Evolutionary conservation across 345 rosid genomes (phyloP).

Genomic region (Hypericum androsaemum): DNA sequence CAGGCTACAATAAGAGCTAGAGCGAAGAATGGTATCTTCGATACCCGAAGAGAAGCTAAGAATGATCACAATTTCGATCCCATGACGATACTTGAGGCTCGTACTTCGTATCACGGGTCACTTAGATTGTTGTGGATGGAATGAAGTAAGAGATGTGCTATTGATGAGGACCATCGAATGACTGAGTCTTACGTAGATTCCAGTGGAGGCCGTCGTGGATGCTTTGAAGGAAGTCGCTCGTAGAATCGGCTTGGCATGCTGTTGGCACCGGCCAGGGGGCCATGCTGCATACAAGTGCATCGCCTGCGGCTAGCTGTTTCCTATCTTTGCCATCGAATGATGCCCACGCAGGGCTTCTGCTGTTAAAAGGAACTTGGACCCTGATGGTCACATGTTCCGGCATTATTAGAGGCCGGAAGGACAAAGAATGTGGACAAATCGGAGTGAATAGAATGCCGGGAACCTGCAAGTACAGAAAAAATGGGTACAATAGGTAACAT

Average conservation of each 20-base stretch:
- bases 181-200: conserved; percentile 80
- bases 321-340: conserved; percentile 96
- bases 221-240: conserved; percentile 76
- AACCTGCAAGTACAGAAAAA: conserved; percentile 43
- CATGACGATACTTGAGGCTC: too few species aligned
- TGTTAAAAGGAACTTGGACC: conserved; percentile 81
- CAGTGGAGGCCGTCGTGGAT: conserved; percentile 97
- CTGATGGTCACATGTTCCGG: conserved; percentile 90
- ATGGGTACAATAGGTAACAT: background rate
- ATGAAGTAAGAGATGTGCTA: background rate
- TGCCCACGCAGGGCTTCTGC: conserved; percentile 89
- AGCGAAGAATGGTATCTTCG: too few species aligned
- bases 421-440: conserved; percentile 93
- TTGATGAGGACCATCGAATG: conserved; percentile 66
- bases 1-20: too few species aligned
- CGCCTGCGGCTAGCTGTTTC: conserved; percentile 70
- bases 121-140: conserved; percentile 4
- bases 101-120: background rate
- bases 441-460: conserved; percentile 97
- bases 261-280: conserved; percentile 99
- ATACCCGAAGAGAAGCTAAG: too few species aligned
- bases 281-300: conserved; percentile 93
- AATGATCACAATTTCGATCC: too few species aligned
- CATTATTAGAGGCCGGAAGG: conserved; percentile 90
- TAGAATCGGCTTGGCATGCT: conserved; percentile 78